Evolutionary conservation across 208 protist species (phyloP).

Genomic region (Vickermania ingenoplastis): DNA sequence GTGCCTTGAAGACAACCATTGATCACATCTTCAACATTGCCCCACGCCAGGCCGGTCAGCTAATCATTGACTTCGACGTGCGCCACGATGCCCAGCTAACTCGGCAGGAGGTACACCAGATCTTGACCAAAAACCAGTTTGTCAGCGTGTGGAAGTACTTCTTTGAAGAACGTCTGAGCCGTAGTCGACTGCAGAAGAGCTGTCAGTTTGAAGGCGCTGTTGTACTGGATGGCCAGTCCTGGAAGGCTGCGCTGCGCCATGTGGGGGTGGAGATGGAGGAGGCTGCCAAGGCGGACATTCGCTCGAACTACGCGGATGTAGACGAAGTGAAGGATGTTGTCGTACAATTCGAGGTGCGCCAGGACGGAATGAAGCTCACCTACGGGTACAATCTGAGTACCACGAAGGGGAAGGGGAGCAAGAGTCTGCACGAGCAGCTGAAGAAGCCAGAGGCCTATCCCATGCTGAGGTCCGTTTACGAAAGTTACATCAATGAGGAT

Average conservation of each 20-base stretch:
- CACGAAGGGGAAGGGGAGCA: not conserved
- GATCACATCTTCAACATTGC: constrained; percentile 24
- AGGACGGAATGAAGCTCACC: not conserved
- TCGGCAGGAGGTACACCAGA: constrained; percentile 13
- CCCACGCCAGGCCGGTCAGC: constrained; percentile 8
- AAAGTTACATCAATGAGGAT: not conserved
- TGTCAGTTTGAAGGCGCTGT: not conserved
- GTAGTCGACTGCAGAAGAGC: not conserved
- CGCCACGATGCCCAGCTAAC: constrained; percentile 15
- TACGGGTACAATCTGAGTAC: not conserved
- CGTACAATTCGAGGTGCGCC: not conserved
- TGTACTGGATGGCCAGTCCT: not conserved
- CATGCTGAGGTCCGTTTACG: not conserved
- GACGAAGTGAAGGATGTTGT: not conserved
- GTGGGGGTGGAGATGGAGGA: not conserved
- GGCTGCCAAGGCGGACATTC: constrained; percentile 1
- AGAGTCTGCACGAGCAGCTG: not conserved
- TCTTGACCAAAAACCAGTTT: constrained; percentile 13
- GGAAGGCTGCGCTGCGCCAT: constrained; percentile 1
- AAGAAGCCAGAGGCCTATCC: not conserved
- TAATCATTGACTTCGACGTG: constrained; percentile 30
- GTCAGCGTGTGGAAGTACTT: constrained; percentile 22
- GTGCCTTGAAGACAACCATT: constrained; percentile 13
- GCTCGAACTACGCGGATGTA: not conserved
- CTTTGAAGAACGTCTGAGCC: constrained; percentile 9